Base-by-base conservation (phyloP, 305 asterid genomes). In the Solanum hybrid region DNA sequence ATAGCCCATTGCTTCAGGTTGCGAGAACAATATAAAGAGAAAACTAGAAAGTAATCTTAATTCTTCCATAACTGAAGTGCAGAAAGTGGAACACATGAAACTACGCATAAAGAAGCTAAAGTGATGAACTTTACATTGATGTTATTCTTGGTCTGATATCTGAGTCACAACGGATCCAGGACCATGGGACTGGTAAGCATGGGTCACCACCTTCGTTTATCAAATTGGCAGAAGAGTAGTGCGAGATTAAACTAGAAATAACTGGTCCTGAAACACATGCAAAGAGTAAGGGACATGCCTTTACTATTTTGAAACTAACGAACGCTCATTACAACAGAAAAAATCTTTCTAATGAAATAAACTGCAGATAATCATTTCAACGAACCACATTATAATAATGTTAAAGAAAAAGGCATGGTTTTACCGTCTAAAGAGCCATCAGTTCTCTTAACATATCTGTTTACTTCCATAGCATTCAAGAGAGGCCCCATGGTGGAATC, bases 131-230 rank as follows among this genome's bases (percentile, higher is more conserved):
- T 86, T 95, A 97, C 99, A 97, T 94, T 5, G 96, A 90, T 89
- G 94, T 91, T 89, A 97, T 93, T 92, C 93, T 96, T 87, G 99
- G 98, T 90, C 91, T 97, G 88, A 94, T 93, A 92, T 95, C 98
- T 85, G 95, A 92, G 91, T 93, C 96, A 90, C 99, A 97, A 74
- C 92, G 94, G 85, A 97, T 93, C 99, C 99, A 97, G 69, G 99
- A 94, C 98, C 98, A 97, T 89, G 99, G 96, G 86, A 93, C 94
- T 10, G 99, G 99, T 88, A 97, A 93, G 94, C 99, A 97, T 4
- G 99, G 99, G 81, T 97, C 99, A 6, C 99, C 99, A 82, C 98
- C 99, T 94, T 97, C 99, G 69, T 91, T 93, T 57, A 97, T 98
- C 99, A 98, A 97, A 87, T 90, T 94, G 78, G 93, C 92, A 29